Evolutionary conservation across 768 basidiomycete species (phyloP), one percentile per base, ranked within the genome.

Genomic region (Rhizopogon vesiculosus): DNA sequence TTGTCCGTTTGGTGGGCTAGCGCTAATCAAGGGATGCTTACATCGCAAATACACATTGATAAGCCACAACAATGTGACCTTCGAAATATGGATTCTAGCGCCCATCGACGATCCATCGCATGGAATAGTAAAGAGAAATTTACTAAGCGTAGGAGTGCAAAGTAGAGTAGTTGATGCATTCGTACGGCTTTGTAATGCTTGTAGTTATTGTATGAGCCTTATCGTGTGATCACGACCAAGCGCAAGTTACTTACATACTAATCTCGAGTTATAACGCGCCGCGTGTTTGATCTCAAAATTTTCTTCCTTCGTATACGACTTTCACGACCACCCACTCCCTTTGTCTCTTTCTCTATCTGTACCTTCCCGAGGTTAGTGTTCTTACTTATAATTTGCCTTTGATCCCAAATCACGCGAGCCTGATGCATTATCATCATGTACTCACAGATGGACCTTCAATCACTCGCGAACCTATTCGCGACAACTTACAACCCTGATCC

Each of bases 401-500:
- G 46, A 22, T 7, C n/a, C 16, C 6, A 19, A 25, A 42, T n/a
- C n/a, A n/a, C n/a, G n/a, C 18, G 7, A 15, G 22, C 18, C 51
- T 54, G 9, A 50, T 33, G 10, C 8, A 49, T 25, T n/a, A 49
- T 22, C 22, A 51, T 35, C 18, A 54, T 49, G 35, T 12, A 50
- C 12, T 16, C 35, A 48, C 57, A 66, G 57, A 89, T 90, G 89
- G 89, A 91, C 70, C 75, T 89, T 48, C 85, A 87, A 67, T 81
- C 83, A 13, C 76, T 93, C 54, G 86, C 88, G 7, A 81, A 82
- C 62, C 83, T 93, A 49, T 93, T 93, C 65, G 79, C 88, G 6
- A 85, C 87, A 33, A 91, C 91, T 7, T 86, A 84, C 72, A 89
- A 80, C 65, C 79, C 87, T 6, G 89, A 96, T 73, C 90, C 92